Percentiles rank a stretch among this genome's conserved stretches.
Conservation (phyloP, 805 yeast genomes). For the Candida verbasci region DNA sequence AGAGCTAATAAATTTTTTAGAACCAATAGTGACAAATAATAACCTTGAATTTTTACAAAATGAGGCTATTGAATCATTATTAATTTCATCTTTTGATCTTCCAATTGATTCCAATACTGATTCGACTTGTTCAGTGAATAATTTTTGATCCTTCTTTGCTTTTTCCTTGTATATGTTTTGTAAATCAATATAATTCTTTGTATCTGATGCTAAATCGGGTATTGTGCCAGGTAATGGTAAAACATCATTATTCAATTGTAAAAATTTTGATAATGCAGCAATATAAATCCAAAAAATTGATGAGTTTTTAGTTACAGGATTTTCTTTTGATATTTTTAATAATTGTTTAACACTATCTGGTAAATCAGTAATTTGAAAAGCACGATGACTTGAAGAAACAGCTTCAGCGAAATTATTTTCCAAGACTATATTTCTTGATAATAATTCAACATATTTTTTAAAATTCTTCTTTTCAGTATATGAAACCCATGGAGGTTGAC, state of each 20-base stretch:
- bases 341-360: constrained; percentile 25
- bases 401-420: constrained; percentile 47
- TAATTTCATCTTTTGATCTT: constrained; percentile 22
- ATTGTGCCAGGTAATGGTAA: constrained; percentile 72
- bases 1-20: constrained; percentile 17
- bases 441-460: constrained; percentile 29
- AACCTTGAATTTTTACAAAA: constrained; percentile 63
- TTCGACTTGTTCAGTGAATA: constrained; percentile 32
- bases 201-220: constrained; percentile 87
- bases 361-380: constrained; percentile 30
- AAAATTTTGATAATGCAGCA: constrained; percentile 50
- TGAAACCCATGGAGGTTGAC: constrained; percentile 31
- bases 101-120: constrained; percentile 22
- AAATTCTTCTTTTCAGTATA: constrained; percentile 39
- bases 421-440: constrained; percentile 45
- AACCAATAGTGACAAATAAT: constrained; percentile 48
- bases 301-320: constrained; percentile 12
- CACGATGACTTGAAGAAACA: constrained; percentile 28
- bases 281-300: constrained; percentile 60
- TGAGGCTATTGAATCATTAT: constrained; percentile 30
- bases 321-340: constrained; percentile 15
- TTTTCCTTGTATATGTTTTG: constrained; percentile 56
- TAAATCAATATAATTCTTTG: constrained; percentile 54
- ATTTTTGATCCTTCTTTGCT: constrained; percentile 44
- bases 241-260: constrained; percentile 25